A percentile compares a stretch with the other conserved stretches of the same genome.
Evolutionary conservation across 2,329 filamentous ascomycete species (phyloP).

Genomic region (Thermomyces lanuginosus): DNA sequence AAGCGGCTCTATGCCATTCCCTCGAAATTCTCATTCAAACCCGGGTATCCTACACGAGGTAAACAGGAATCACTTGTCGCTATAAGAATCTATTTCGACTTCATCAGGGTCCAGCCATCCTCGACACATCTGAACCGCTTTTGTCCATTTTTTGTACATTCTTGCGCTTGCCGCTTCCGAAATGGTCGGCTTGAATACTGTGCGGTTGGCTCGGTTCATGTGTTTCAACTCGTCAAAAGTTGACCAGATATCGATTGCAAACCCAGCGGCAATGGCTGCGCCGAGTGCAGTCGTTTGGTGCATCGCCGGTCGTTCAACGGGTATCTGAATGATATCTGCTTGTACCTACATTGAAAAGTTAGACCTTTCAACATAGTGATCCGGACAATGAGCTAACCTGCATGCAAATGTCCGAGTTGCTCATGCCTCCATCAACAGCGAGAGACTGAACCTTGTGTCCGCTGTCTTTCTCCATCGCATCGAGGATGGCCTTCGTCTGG

Average conservation of each 20-base stretch:
- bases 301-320: slow-evolving; percentile 72
- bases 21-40: no score
- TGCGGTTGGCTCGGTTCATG: slow-evolving; percentile 54
- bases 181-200: slow-evolving; percentile 53
- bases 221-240: slow-evolving; percentile 56
- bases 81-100: slow-evolving; percentile 9
- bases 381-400: slow-evolving; percentile 35
- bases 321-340: slow-evolving; percentile 70
- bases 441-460: slow-evolving; percentile 57
- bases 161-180: slow-evolving; percentile 39
- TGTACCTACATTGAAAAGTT: slow-evolving; percentile 43
- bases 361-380: not conserved
- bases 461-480: slow-evolving; percentile 80
- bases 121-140: slow-evolving; percentile 62
- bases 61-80: slow-evolving; percentile 4
- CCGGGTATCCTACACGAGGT: no score
- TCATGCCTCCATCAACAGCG: slow-evolving; percentile 78
- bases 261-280: slow-evolving; percentile 76
- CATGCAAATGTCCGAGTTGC: slow-evolving; percentile 79
- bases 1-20: no score
- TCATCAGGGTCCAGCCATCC: slow-evolving; percentile 41
- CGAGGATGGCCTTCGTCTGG: slow-evolving; percentile 80
- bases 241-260: slow-evolving; percentile 65
- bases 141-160: slow-evolving; percentile 57
- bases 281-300: slow-evolving; percentile 79